Conservation (phyloP, 2,329 filamentous ascomycete genomes). For the Sporothrix curviconia region DNA sequence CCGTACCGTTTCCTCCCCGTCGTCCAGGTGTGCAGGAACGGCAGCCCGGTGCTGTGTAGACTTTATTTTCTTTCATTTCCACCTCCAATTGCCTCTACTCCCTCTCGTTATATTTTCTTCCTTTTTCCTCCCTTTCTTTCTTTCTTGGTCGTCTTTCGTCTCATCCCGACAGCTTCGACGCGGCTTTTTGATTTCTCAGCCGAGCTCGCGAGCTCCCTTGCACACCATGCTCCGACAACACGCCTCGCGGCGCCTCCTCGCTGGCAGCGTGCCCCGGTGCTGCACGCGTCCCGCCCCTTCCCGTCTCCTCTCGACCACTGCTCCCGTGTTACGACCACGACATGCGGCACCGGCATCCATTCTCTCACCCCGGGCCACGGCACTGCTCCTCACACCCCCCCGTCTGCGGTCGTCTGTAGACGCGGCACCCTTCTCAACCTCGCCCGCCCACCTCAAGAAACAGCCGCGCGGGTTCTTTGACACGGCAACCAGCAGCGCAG, state of each 20-base stretch:
- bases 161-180: not conserved
- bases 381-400: not conserved
- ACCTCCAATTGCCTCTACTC: not conserved
- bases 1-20: not conserved
- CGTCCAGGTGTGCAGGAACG: constrained; percentile 2
- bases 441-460: constrained; percentile 17
- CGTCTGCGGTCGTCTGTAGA: not conserved
- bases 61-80: not conserved
- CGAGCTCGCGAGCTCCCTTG: constrained; percentile 5
- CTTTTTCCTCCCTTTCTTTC: not conserved
- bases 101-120: not conserved
- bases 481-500: not conserved
- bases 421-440: constrained; percentile 17
- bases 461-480: constrained; percentile 21
- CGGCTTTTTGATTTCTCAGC: constrained; percentile 6
- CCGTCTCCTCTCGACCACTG: constrained; percentile 7
- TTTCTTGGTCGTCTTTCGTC: not conserved
- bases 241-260: constrained; percentile 17
- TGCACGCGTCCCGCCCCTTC: constrained; percentile 5
- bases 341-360: not conserved
- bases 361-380: not conserved
- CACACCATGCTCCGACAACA: constrained; percentile 20
- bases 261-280: constrained; percentile 1
- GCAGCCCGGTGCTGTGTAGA: not conserved
- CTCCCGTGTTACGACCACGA: constrained; percentile 2